Evolutionary conservation across 805 yeast genomes (phyloP), one percentile per base, ranked within the genome.

Genomic region (Wickerhamomyces bisporus): DNA sequence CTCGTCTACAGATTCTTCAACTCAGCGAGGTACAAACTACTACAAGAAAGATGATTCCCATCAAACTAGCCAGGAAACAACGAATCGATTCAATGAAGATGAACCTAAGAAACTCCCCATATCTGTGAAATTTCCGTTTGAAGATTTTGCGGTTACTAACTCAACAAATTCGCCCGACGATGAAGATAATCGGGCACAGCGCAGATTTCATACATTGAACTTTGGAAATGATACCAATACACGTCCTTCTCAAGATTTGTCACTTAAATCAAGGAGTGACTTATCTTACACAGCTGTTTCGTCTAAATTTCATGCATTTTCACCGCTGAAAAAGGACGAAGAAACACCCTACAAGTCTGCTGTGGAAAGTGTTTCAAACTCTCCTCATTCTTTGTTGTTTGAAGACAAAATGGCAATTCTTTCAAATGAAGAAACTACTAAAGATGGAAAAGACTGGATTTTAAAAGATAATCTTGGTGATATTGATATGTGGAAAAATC

Each of bases 341-440:
- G 46, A 39, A 5, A 21, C 37, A 15, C 35, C 37, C 3, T 40
- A 36, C 30, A 43, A 40, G 20, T 43, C 46, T 6, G 39, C 43
- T 9, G 25, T 29, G 25, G 40, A 45, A 19, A 39, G 40, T 10
- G 38, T 45, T 2, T 36, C 43, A n/a, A 35, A 32, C 30, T n/a
- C 12, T 7, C 10, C 14, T 19, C 11, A 27, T 5, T 14, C 23
- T 4, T 19, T 20, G 5, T 16, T 19, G 5, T 29, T 30, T 15
- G 34, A 30, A 14, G 34, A 35, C 12, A 36, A 30, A 18, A 30
- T 36, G 17, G 30, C 37, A 11, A 34, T 34, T 6, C 15, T 34
- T 13, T 21, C 32, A 5, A 19, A 34, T 23, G 25, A 19, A 3
- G 20, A 27, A 6, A 16, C 15, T 16, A 26, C 32, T 20, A 34